phyloP scores from a whole-genome alignment of 805 yeast genomes.

The Metschnikowia borealis region DNA sequence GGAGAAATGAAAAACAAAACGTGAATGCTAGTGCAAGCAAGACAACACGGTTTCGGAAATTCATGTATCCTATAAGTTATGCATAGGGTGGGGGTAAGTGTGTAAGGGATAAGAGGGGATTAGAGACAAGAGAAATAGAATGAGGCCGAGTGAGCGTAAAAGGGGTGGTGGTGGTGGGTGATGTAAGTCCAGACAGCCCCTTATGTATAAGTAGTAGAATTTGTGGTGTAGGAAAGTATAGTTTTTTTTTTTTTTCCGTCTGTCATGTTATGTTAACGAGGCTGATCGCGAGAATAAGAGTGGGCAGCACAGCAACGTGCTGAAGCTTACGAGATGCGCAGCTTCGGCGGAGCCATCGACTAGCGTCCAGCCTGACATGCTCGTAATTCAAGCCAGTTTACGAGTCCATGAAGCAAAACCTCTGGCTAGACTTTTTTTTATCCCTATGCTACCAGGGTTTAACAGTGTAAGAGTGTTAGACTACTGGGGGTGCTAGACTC shows the following conservation, averaged over 20 bases:
- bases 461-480: too few species aligned
- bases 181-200: neutral
- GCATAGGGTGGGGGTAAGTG: neutral
- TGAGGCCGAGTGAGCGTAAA: neutral
- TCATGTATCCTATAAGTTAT: constrained; percentile 7
- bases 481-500: too few species aligned
- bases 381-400: neutral
- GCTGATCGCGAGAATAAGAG: neutral
- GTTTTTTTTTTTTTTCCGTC: neutral
- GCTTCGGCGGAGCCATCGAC: neutral
- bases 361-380: neutral
- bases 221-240: neutral
- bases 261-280: neutral
- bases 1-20: constrained; percentile 6
- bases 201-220: neutral
- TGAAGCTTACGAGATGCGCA: neutral
- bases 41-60: constrained; percentile 10
- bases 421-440: too few species aligned
- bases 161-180: neutral
- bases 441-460: too few species aligned
- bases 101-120: neutral
- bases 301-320: neutral
- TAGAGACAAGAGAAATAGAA: neutral
- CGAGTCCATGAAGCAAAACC: neutral
- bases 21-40: constrained; percentile 6